A percentile compares a stretch with the other conserved stretches of the same genome.
Evolutionary conservation across 306 rosid species (phyloP).

Genomic region (Coriaria nepalensis): DNA sequence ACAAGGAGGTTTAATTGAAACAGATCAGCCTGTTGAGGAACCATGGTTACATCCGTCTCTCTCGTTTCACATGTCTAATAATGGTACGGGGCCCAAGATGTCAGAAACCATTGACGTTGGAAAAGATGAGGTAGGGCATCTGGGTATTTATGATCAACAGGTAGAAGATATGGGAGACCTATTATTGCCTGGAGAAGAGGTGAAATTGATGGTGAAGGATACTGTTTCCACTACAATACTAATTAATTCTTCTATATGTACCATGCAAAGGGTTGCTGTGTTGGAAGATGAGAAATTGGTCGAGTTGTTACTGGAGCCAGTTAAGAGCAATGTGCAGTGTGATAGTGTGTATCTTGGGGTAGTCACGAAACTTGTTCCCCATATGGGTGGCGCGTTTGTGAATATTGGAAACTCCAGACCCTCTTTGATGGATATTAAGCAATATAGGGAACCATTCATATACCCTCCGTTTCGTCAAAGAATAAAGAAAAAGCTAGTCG

Average conservation of each 20-base stretch:
- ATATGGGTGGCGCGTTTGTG: constrained; percentile 95
- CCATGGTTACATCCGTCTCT: constrained; percentile 63
- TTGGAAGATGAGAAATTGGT: constrained; percentile 75
- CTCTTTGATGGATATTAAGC: constrained; percentile 73
- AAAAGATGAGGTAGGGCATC: constrained; percentile 21
- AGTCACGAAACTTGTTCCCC: constrained; percentile 78
- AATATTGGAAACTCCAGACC: constrained; percentile 72
- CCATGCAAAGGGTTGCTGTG: constrained; percentile 97
- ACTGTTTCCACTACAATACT: constrained; percentile 56
- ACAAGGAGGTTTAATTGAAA: constrained; percentile 23
- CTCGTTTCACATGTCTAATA: constrained; percentile 20
- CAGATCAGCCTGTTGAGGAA: constrained; percentile 70
- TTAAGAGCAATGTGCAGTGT: constrained; percentile 85
- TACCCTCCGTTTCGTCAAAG: constrained; percentile 71
- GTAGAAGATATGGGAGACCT: constrained; percentile 22
- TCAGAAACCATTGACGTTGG: constrained; percentile 22
- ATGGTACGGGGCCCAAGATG: constrained; percentile 27
- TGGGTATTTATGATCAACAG: constrained; percentile 17
- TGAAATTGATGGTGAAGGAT: constrained; percentile 26
- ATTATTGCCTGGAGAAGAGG: constrained; percentile 37
- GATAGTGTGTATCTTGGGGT: constrained; percentile 82
- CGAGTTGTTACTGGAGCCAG: constrained; percentile 84
- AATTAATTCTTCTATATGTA: constrained; percentile 88
- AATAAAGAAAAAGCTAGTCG: constrained; percentile 33
- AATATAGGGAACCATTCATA: constrained; percentile 70